Conservation (phyloP, 2,329 filamentous ascomycete species). For the Penicillium sp. region DNA sequence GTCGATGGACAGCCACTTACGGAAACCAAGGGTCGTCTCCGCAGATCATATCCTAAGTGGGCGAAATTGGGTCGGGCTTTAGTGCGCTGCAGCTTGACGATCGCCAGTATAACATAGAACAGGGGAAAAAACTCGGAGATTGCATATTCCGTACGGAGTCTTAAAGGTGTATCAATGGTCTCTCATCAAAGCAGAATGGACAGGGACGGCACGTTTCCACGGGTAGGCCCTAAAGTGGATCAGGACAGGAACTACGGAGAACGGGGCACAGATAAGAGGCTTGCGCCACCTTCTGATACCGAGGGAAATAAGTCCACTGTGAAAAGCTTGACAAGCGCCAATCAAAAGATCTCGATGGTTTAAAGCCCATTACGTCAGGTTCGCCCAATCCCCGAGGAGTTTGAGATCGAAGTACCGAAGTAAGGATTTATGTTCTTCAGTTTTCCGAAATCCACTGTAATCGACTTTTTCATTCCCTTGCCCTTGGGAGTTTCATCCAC, state of each 20-base stretch:
- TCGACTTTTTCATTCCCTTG: background rate
- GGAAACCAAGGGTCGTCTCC: no score
- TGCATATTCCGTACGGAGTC: background rate
- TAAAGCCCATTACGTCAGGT: conserved; percentile 13
- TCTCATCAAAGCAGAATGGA: background rate
- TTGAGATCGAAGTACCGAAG: background rate
- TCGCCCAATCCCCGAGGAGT: background rate
- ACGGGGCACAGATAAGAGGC: background rate
- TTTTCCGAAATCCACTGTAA: conserved; percentile 2
- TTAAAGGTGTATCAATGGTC: background rate
- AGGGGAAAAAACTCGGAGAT: background rate
- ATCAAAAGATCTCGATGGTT: conserved; percentile 13
- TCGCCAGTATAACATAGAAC: background rate
- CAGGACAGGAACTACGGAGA: conserved; percentile 15
- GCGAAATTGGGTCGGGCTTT: no score
- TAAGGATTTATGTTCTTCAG: background rate
- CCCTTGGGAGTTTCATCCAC: background rate
- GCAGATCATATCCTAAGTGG: no score
- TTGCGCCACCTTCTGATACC: conserved; percentile 1
- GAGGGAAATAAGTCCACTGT: background rate
- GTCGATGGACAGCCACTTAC: no score
- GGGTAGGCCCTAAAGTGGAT: conserved; percentile 6
- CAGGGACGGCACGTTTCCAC: background rate
- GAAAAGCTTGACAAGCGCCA: conserved; percentile 7
- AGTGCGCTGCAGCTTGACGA: no score